These are phyloP conservation scores for Ustilago tritici DNA, from an alignment of 1,284 basidiomycete species.

Conservation along the genomic window DNA sequence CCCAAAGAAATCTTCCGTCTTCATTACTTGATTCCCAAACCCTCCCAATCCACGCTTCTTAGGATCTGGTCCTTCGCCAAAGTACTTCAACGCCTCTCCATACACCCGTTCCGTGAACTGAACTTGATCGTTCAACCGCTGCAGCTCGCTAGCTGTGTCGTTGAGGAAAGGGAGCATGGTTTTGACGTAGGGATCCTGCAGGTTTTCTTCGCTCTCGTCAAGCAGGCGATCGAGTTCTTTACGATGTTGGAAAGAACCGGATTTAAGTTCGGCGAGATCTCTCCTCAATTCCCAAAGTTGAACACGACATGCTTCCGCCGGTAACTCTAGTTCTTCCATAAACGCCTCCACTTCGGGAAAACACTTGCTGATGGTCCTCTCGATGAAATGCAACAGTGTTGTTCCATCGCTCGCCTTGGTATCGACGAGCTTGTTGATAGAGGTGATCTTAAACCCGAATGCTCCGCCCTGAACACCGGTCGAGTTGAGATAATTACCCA, in stretches of 20 bases:
- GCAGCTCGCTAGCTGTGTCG: constrained; percentile 55
- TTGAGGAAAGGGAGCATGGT: constrained; percentile 69
- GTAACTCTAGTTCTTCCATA: constrained; percentile 86
- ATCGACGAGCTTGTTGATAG: constrained; percentile 98
- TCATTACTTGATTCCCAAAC: constrained; percentile 60
- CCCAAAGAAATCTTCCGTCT: constrained; percentile 70
- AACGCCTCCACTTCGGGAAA: constrained; percentile 90
- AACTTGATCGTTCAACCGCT: constrained; percentile 64
- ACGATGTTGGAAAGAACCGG: constrained; percentile 63
- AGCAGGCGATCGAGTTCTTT: constrained; percentile 66
- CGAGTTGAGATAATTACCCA: constrained; percentile 98
- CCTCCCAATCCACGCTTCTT: constrained; percentile 64
- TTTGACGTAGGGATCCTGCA: constrained; percentile 67
- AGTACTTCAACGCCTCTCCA: constrained; percentile 65
- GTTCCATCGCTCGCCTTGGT: constrained; percentile 87
- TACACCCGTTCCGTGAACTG: constrained; percentile 66
- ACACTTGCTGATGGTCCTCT: constrained; percentile 86
- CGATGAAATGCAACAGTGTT: constrained; percentile 95
- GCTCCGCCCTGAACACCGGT: constrained; percentile 96
- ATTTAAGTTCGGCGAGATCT: constrained; percentile 69
- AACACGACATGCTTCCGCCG: constrained; percentile 88
- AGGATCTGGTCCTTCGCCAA: constrained; percentile 68
- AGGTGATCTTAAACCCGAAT: constrained; percentile 95
- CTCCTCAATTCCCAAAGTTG: constrained; percentile 66
- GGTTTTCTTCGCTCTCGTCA: constrained; percentile 65